These are phyloP conservation scores for Aspergillus cavernicola DNA, from an alignment of 495 filamentous ascomycete species.

Conservation along the genomic window DNA sequence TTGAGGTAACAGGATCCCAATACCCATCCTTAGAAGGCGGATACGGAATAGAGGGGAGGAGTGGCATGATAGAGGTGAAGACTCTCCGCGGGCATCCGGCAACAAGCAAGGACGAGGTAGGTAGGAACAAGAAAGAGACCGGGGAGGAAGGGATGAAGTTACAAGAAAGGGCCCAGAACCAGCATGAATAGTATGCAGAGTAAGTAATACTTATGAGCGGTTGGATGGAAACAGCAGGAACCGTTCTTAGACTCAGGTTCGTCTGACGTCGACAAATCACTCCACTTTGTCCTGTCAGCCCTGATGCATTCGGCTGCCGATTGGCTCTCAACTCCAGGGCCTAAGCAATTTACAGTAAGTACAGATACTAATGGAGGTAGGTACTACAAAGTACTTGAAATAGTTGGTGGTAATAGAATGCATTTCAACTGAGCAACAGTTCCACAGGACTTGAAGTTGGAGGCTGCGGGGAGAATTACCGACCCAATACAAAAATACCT, in stretches of 20 bases:
- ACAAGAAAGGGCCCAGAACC: too few species aligned
- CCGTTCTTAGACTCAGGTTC: background rate
- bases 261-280: background rate
- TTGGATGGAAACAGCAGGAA: constrained; percentile 5
- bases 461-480: too few species aligned
- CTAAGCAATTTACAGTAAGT: background rate
- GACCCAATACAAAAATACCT: too few species aligned
- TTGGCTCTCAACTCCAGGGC: background rate
- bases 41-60: constrained; percentile 64
- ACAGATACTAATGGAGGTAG: background rate
- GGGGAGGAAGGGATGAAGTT: background rate
- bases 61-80: constrained; percentile 24
- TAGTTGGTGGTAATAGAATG: too few species aligned
- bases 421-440: too few species aligned
- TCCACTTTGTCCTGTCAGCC: background rate
- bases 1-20: constrained; percentile 85
- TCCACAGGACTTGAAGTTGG: too few species aligned
- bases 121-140: background rate
- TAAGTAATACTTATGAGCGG: background rate
- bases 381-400: background rate
- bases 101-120: background rate
- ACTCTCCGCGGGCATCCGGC: constrained; percentile 5
- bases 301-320: background rate
- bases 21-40: constrained; percentile 62
- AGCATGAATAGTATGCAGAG: too few species aligned